Evolutionary conservation across 345 rosid species (phyloP), one percentile per base, ranked within the genome.

Genomic region (Sonneratia alba): DNA sequence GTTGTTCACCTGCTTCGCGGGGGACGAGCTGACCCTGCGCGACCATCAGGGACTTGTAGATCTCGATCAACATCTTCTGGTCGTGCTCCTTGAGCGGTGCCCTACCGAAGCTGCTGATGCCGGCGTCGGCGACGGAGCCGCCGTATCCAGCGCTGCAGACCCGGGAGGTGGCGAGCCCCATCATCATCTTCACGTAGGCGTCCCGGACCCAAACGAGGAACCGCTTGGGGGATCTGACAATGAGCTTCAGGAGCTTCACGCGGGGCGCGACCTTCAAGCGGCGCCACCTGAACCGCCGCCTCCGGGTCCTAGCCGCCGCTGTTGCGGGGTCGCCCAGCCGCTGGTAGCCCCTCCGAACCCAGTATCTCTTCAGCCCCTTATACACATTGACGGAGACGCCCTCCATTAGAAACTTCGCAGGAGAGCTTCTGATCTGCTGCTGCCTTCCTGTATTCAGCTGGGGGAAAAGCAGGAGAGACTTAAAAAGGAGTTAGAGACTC

Each of bases 151-250:
- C 53, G 40, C 74, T 72, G 24, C 79, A 57, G 51, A 80, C 76
- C 71, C 77, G 81, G 45, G 90, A 82, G 45, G 76, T 81, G 4
- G 87, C 89, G 6, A 90, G 22, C 51, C 83, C 69, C 38, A 87
- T 72, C 92, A 87, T 87, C 92, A 85, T 81, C 32, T 83, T 89
- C 67, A 86, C 90, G 81, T 87, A 89, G n/a, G 89, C 86, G 72
- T 87, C 92, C 2, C 96, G 76, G 18, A 89, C 81, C 86, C 91
- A 86, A 36, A 81, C 80, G 24, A 88, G 37, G 37, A 83, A 32
- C 78, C 76, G 82, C 81, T 82, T 89, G 13, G 92, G 91, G 9
- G 81, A 76, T 15, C 76, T 76, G 72, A 32, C 61, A 70, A 32
- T 67, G n/a, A 82, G 42, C 13, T 71, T 34, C 62, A 70, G 16